Evolutionary conservation across 208 protist genomes (phyloP).

Genomic region (Trichomonas tenax): DNA sequence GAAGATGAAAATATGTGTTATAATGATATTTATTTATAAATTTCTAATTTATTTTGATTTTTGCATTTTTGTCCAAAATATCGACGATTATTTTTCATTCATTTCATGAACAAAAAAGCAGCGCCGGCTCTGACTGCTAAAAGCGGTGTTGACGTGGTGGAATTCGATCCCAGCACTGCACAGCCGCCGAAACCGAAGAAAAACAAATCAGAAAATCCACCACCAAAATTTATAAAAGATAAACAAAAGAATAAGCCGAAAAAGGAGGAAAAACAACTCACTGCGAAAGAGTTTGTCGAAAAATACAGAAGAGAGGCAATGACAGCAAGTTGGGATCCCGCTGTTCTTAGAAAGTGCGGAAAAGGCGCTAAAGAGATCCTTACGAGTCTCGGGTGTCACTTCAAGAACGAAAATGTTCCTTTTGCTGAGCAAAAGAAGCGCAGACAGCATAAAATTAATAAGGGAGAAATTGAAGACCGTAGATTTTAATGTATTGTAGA

Average conservation of each 20-base stretch:
- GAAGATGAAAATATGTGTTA: no score
- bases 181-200: neutral
- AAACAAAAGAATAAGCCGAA: neutral
- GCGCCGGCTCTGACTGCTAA: neutral
- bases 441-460: neutral
- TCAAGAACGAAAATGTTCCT: neutral
- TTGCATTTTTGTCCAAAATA: no score
- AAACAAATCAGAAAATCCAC: neutral
- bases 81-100: no score
- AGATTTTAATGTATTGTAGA: neutral
- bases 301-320: neutral
- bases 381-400: neutral
- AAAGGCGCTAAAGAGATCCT: neutral
- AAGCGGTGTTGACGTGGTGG: neutral
- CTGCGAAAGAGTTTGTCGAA: neutral
- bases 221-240: neutral
- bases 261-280: neutral
- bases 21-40: no score
- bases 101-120: neutral
- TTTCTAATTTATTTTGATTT: no score
- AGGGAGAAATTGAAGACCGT: neutral
- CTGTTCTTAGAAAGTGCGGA: neutral
- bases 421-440: neutral
- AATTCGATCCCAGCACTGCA: neutral
- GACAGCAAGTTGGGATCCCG: constrained; percentile 7